These are phyloP conservation scores for Kuraishia hungarica DNA, from an alignment of 805 yeast species.

Conservation along the genomic window DNA sequence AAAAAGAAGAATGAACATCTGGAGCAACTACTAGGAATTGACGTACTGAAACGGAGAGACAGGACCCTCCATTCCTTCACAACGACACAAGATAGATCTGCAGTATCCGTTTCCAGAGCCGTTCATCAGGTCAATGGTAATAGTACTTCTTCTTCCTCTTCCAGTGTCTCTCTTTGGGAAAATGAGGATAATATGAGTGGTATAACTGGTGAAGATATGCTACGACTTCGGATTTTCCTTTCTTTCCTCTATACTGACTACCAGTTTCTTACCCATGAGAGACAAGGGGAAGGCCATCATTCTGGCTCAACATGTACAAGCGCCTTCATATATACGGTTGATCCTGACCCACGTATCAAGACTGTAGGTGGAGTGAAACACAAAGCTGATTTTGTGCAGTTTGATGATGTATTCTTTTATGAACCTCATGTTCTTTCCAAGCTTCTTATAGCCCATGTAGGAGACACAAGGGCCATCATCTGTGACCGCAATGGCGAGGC, in stretches of 20 bases:
- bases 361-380: background rate
- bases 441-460: slow-evolving; percentile 79
- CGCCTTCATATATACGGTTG: slow-evolving; percentile 20
- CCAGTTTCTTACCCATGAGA: slow-evolving; percentile 34
- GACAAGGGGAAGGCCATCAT: slow-evolving; percentile 13
- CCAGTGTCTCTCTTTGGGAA: slow-evolving; percentile 2
- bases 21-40: slow-evolving; percentile 13
- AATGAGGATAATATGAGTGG: background rate
- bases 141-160: background rate
- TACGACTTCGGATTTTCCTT: slow-evolving; percentile 51
- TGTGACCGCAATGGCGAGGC: slow-evolving; percentile 78
- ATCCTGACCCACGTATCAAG: slow-evolving; percentile 17
- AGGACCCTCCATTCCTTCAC: background rate
- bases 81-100: background rate
- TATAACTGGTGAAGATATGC: slow-evolving; percentile 38
- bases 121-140: background rate
- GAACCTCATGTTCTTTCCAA: slow-evolving; percentile 58
- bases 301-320: slow-evolving; percentile 29
- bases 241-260: slow-evolving; percentile 62
- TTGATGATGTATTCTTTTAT: slow-evolving; percentile 39
- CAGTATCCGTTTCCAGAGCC: too few relatives aligned
- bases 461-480: slow-evolving; percentile 84
- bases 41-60: slow-evolving; percentile 2
- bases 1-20: slow-evolving; percentile 25
- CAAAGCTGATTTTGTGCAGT: slow-evolving; percentile 3